Evolutionary conservation across 2,329 filamentous ascomycete species (phyloP).

Genomic region (Cucurbitaria berberidis): DNA sequence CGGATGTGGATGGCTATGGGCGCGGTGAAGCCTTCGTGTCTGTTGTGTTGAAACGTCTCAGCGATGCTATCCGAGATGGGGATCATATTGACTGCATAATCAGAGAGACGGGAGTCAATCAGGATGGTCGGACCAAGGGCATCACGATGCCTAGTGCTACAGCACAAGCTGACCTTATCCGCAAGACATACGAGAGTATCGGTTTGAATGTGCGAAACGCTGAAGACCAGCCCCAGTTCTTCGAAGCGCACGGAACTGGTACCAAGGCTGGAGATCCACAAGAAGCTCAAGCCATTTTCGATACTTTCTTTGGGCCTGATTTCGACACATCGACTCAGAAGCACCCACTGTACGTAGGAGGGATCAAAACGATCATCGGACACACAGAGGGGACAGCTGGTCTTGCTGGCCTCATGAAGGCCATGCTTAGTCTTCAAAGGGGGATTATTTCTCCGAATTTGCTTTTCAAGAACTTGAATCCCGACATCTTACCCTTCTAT

Average conservation of each 20-base stretch:
- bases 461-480: background rate
- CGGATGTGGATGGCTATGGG: conserved; percentile 56
- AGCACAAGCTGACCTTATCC: conserved; percentile 46
- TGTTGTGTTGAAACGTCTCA: conserved; percentile 60
- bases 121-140: conserved; percentile 36
- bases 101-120: conserved; percentile 24
- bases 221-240: conserved; percentile 36
- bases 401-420: conserved; percentile 46
- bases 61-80: conserved; percentile 55
- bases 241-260: conserved; percentile 59
- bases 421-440: conserved; percentile 47
- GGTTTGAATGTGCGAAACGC: too few relatives aligned
- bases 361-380: conserved; percentile 47
- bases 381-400: conserved; percentile 49
- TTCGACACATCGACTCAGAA: too few relatives aligned
- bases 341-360: conserved; percentile 17
- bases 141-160: conserved; percentile 50
- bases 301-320: conserved; percentile 6
- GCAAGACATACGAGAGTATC: background rate
- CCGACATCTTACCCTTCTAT: background rate
- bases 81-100: conserved; percentile 49
- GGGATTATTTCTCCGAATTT: conserved; percentile 25
- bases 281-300: conserved; percentile 18
- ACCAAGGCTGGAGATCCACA: conserved; percentile 44
- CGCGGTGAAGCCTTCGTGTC: conserved; percentile 60